Evolutionary conservation across 495 filamentous ascomycete genomes (phyloP).

Genomic region (Penicillium antarcticum): DNA sequence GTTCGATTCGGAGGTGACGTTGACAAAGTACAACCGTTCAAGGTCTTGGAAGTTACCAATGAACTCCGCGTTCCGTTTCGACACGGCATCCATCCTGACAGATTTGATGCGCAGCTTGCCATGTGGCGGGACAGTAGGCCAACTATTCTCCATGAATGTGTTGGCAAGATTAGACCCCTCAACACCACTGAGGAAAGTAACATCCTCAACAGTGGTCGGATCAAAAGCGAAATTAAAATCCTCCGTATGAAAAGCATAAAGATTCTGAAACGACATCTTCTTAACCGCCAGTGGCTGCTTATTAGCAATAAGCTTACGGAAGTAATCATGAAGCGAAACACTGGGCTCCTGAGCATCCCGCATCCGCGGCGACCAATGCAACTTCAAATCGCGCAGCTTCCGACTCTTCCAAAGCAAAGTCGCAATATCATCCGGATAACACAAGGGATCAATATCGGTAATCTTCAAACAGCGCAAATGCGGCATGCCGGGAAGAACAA

Average conservation of each 20-base stretch:
- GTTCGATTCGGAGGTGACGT: slow-evolving; percentile 24
- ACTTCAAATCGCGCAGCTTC: slow-evolving; percentile 50
- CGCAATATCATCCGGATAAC: slow-evolving; percentile 63
- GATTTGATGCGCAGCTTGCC: slow-evolving; percentile 30
- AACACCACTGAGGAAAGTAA: slow-evolving; percentile 51
- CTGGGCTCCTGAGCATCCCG: slow-evolving; percentile 55
- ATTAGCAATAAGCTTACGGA: slow-evolving; percentile 49
- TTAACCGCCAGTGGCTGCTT: slow-evolving; percentile 43
- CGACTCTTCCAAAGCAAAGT: slow-evolving; percentile 49
- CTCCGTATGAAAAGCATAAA: slow-evolving; percentile 52
- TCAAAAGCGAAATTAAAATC: slow-evolving; percentile 43
- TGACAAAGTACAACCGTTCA: slow-evolving; percentile 46
- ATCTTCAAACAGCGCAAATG: slow-evolving; percentile 51
- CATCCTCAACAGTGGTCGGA: slow-evolving; percentile 38
- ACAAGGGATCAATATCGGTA: slow-evolving; percentile 60
- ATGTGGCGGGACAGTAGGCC: slow-evolving; percentile 32
- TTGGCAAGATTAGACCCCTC: slow-evolving; percentile 38
- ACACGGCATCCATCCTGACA: slow-evolving; percentile 39
- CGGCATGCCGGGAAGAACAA: slow-evolving; percentile 54
- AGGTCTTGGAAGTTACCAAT: slow-evolving; percentile 35
- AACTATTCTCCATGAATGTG: slow-evolving; percentile 54
- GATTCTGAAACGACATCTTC: slow-evolving; percentile 52
- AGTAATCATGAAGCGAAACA: slow-evolving; percentile 51
- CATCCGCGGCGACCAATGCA: slow-evolving; percentile 65
- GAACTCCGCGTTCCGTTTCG: slow-evolving; percentile 40